Evolutionary conservation across 1,284 basidiomycete species (phyloP).

Genomic region (Xerocomus minutiporus): DNA sequence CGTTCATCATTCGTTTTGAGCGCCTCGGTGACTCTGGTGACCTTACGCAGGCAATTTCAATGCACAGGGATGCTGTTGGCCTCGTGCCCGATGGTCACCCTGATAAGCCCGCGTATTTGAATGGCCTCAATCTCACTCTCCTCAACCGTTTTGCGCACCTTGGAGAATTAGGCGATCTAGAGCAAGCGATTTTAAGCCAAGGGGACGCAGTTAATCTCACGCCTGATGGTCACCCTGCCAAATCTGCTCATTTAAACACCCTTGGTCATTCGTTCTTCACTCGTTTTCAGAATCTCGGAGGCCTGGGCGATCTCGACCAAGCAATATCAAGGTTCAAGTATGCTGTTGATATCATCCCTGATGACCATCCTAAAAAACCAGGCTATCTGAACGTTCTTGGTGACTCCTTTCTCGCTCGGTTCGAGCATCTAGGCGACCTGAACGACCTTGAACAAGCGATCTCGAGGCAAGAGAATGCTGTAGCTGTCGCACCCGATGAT

Average conservation of each 20-base stretch:
- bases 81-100: background rate
- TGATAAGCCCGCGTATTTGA: background rate
- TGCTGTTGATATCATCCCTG: background rate
- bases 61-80: background rate
- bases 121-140: background rate
- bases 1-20: background rate
- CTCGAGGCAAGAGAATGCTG: background rate
- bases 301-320: constrained; percentile 2
- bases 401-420: background rate
- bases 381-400: background rate
- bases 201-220: background rate
- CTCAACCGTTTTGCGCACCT: background rate
- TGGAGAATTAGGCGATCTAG: background rate
- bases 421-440: background rate
- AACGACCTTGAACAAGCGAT: constrained; percentile 1
- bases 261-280: background rate
- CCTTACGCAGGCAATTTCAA: constrained; percentile 6
- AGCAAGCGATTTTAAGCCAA: constrained; percentile 6
- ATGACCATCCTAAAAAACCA: background rate
- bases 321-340: constrained; percentile 1
- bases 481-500: background rate
- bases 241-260: background rate
- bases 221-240: background rate
- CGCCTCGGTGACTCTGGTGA: background rate
- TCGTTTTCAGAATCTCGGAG: background rate